phyloP scores from a whole-genome alignment of 495 filamentous ascomycete species.

The Apiosordaria backusii region DNA sequence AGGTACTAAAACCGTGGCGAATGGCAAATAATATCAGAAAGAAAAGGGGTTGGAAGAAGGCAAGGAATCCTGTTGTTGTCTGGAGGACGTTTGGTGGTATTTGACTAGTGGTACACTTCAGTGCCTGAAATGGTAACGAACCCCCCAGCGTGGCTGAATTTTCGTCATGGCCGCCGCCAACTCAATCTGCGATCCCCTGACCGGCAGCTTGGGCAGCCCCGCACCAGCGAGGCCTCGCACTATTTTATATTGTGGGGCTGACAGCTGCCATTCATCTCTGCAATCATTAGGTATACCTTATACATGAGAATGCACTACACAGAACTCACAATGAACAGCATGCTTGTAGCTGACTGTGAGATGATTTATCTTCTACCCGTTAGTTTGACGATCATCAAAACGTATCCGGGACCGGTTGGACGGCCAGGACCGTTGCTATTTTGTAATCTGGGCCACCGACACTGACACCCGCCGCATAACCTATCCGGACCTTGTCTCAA shows the following conservation, averaged over 20 bases:
- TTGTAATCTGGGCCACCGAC: background rate
- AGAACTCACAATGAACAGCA: too few relatives aligned
- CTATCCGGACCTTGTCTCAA: background rate
- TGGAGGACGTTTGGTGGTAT: background rate
- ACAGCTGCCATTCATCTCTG: background rate
- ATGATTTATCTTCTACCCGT: too few relatives aligned
- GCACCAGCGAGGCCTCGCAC: background rate
- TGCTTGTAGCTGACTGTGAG: too few relatives aligned
- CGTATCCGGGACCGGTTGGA: too few relatives aligned
- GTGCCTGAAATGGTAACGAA: constrained; percentile 11
- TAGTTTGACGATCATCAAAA: too few relatives aligned
- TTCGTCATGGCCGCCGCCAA: constrained; percentile 15
- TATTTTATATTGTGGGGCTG: background rate
- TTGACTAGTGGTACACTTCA: background rate
- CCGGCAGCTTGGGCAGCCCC: background rate
- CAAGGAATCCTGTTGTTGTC: background rate
- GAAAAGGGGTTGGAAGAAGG: background rate
- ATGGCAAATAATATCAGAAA: background rate
- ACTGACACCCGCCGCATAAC: too few relatives aligned
- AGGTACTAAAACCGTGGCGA: constrained; percentile 8
- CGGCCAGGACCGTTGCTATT: background rate
- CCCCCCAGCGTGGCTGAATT: constrained; percentile 17
- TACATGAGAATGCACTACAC: too few relatives aligned
- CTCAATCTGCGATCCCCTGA: background rate
- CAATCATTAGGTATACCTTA: background rate